Evolutionary conservation across 2,329 filamentous ascomycete genomes (phyloP).

Genomic region (Escovopsis weberi): DNA sequence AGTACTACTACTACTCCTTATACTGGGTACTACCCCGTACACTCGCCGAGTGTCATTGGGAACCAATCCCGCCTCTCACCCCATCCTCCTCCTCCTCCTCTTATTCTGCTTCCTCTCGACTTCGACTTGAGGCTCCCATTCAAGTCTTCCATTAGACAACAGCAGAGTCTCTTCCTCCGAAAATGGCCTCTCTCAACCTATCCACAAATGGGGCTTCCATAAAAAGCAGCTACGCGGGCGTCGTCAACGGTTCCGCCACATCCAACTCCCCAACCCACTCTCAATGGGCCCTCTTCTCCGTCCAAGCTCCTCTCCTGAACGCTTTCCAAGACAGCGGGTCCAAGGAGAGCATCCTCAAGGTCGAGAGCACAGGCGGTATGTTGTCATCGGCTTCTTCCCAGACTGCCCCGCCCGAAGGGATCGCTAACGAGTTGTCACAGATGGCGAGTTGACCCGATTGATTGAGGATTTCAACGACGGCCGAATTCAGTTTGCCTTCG

Average conservation of each 20-base stretch:
- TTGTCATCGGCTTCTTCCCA: constrained; percentile 2
- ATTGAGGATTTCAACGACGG: constrained; percentile 96
- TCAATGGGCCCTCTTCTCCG: constrained; percentile 89
- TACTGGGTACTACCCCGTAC: constrained; percentile 1
- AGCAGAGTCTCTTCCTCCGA: too few species aligned
- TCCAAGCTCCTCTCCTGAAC: constrained; percentile 81
- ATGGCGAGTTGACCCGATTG: constrained; percentile 80
- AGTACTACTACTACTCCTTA: too few species aligned
- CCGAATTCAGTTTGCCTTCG: constrained; percentile 89
- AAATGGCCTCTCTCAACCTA: constrained; percentile 68
- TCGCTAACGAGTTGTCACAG: constrained; percentile 30
- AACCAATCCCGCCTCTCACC: constrained; percentile 13
- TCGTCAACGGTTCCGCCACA: constrained; percentile 36
- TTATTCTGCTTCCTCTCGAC: constrained; percentile 10
- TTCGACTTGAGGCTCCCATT: constrained; percentile 2
- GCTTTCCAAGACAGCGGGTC: constrained; percentile 76
- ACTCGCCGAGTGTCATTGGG: constrained; percentile 12
- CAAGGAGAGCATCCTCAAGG: constrained; percentile 92
- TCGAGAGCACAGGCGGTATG: constrained; percentile 76
- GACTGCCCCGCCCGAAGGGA: background rate
- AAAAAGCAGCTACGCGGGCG: constrained; percentile 58
- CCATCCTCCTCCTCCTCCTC: constrained; percentile 10
- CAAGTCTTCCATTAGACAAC: too few species aligned
- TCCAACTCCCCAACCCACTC: constrained; percentile 65
- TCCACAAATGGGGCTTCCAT: constrained; percentile 73